These are phyloP conservation scores for Gnetum montanum DNA, from an alignment of 75 land plant genomes.

Conservation along the genomic window DNA sequence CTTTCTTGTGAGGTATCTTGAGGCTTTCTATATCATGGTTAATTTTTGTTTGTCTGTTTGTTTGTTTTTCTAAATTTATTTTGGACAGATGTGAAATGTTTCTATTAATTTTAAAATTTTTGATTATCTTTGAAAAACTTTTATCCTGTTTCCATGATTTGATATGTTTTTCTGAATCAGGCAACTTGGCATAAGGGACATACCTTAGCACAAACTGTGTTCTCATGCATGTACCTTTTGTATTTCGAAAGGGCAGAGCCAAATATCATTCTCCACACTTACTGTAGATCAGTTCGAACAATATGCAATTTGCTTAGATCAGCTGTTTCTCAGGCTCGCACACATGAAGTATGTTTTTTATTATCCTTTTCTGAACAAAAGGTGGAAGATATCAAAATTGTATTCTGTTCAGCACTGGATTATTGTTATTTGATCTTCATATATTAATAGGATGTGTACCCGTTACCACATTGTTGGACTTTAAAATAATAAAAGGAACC, in stretches of 20 bases:
- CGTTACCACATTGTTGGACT: too few relatives aligned
- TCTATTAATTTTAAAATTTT: neutral
- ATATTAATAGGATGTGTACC: too few relatives aligned
- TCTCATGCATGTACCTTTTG: conserved; percentile 86
- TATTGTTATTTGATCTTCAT: too few relatives aligned
- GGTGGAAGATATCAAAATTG: too few relatives aligned
- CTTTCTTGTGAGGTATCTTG: conserved; percentile 82
- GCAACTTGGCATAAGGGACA: conserved; percentile 99
- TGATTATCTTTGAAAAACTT: neutral
- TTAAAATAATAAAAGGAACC: too few relatives aligned
- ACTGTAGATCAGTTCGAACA: conserved; percentile 73
- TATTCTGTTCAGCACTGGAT: too few relatives aligned
- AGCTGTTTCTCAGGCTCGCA: conserved; percentile 68
- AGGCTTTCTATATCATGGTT: too few relatives aligned
- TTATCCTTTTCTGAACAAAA: conserved; percentile 4
- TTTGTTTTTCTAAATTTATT: too few relatives aligned
- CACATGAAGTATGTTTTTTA: conserved; percentile 82
- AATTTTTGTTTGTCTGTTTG: too few relatives aligned
- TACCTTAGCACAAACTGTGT: conserved; percentile 89
- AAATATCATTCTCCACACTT: conserved; percentile 81
- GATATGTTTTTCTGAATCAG: conserved; percentile 38
- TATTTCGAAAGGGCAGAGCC: conserved; percentile 61
- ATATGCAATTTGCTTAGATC: conserved; percentile 74
- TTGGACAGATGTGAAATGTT: neutral
- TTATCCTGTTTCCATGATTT: neutral